These are phyloP conservation scores for Magnolia changhungtana DNA, from an alignment of 164 flowering plant genomes.

Conservation along the genomic window DNA sequence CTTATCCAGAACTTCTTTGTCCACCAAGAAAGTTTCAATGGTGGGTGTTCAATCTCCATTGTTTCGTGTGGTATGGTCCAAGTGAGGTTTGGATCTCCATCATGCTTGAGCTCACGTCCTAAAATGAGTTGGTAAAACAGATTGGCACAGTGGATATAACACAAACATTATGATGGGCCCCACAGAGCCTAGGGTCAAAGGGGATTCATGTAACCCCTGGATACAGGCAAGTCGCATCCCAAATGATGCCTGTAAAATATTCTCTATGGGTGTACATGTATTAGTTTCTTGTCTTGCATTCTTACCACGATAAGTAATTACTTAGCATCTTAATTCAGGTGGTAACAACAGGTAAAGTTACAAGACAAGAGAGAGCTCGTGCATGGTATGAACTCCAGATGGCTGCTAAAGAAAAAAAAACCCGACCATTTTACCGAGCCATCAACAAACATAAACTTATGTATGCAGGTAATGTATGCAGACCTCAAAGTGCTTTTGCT, in stretches of 20 bases:
- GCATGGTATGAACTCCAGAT: slow-evolving; percentile 79
- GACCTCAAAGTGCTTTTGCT: not conserved
- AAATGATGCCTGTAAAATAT: not conserved
- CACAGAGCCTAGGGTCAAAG: no score
- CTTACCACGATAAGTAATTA: not conserved
- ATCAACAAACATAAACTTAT: slow-evolving; percentile 72
- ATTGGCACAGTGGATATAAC: no score
- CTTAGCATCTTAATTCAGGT: slow-evolving; percentile 43
- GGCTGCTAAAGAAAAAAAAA: slow-evolving; percentile 64
- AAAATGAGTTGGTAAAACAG: no score
- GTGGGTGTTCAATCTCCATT: no score
- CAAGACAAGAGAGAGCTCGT: slow-evolving; percentile 52
- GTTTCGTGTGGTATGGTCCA: no score
- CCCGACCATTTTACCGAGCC: slow-evolving; percentile 79
- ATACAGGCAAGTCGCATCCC: no score
- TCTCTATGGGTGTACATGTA: not conserved
- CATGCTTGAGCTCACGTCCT: no score
- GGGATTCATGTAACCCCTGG: no score
- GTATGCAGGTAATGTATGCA: slow-evolving; percentile 73
- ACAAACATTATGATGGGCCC: no score
- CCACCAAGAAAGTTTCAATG: no score
- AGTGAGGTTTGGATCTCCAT: no score
- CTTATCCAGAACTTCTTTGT: no score
- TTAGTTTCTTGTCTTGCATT: slow-evolving; percentile 1
- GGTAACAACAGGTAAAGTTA: slow-evolving; percentile 62